phyloP scores from a whole-genome alignment of 331 rosid species.

The Malus hybrid region DNA sequence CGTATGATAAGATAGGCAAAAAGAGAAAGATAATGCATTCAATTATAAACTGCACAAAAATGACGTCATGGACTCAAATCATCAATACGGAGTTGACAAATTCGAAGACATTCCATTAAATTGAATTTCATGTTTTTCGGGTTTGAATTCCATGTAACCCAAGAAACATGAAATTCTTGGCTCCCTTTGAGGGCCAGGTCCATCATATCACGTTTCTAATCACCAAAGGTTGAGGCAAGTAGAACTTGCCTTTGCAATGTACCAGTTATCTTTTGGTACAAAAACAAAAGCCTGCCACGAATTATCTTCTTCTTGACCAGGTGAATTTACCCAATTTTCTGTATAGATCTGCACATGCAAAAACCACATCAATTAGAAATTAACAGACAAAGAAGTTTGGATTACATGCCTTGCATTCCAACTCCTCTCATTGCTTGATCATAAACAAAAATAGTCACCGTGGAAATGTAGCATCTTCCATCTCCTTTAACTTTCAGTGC shows the following conservation, averaged over 20 bases:
- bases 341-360: constrained; percentile 61
- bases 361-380: neutral
- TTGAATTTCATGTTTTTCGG: neutral
- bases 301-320: constrained; percentile 79
- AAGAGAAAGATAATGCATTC: neutral
- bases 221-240: neutral
- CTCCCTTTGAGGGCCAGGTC: neutral
- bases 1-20: neutral
- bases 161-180: neutral
- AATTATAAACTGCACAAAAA: neutral
- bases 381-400: neutral
- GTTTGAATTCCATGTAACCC: neutral
- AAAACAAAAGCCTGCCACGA: constrained; percentile 76
- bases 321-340: constrained; percentile 89
- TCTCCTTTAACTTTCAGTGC: constrained; percentile 84
- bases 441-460: constrained; percentile 44
- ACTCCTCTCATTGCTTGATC: neutral
- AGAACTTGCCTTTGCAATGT: constrained; percentile 53
- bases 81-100: neutral
- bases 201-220: neutral
- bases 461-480: constrained; percentile 83
- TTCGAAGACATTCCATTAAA: neutral
- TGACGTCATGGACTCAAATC: neutral
- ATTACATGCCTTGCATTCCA: constrained; percentile 10
- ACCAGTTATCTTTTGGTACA: constrained; percentile 80